A percentile compares a stretch with the other conserved stretches of the same genome.
Conservation (phyloP, 371 early-diverging fungal genomes). For the Mortierella sp. region DNA sequence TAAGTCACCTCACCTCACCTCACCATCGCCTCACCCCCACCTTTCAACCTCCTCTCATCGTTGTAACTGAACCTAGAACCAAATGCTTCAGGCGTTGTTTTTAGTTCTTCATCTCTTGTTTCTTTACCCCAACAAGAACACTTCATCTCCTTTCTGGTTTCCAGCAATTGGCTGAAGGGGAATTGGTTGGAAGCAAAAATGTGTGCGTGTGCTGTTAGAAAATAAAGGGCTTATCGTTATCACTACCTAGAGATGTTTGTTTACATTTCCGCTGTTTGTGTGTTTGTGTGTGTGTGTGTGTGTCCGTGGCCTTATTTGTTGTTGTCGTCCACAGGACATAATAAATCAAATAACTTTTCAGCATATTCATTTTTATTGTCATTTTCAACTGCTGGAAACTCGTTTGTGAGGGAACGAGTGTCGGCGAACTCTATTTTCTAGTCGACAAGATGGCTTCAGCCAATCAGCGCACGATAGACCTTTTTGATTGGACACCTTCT, state of each 20-base stretch:
- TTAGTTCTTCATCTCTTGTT: background rate
- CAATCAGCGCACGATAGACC: background rate
- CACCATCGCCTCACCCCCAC: background rate
- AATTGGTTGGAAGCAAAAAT: no score
- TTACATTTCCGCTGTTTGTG: background rate
- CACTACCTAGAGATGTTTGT: background rate
- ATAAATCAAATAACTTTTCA: no score
- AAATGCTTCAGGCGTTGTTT: background rate
- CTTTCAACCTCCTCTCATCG: background rate
- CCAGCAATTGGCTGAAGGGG: background rate
- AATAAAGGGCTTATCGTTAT: background rate
- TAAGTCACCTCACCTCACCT: background rate
- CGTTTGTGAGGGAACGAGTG: background rate
- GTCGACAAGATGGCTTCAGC: background rate
- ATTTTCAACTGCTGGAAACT: background rate
- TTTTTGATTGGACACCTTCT: background rate
- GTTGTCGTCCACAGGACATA: background rate
- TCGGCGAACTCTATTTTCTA: slow-evolving; percentile 1
- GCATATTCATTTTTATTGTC: no score
- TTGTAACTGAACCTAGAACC: background rate
- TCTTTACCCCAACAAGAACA: background rate
- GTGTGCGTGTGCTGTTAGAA: background rate
- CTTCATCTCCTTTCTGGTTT: background rate
- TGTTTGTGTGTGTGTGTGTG: background rate
- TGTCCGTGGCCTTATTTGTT: slow-evolving; percentile 5